A percentile compares a stretch with the other conserved stretches of the same genome.
These are phyloP conservation scores for Globisporangium recalcitrans DNA, from an alignment of 352 stramenopile species.

Conservation along the genomic window DNA sequence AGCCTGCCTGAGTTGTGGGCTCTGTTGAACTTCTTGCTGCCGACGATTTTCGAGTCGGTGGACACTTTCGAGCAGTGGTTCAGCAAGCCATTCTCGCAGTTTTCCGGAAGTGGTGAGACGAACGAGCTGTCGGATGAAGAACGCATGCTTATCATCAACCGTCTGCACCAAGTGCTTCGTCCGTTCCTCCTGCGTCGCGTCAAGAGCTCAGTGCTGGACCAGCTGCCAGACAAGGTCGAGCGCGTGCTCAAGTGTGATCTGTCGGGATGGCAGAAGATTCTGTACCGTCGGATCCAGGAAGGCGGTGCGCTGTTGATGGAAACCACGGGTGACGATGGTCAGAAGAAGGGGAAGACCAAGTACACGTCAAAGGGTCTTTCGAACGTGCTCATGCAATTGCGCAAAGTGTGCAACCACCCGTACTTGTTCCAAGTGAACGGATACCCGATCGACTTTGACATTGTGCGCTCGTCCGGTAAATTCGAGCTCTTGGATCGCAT, in stretches of 20 bases:
- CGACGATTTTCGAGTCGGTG: constrained; percentile 88
- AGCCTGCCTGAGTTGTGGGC: constrained; percentile 93
- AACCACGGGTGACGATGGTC: constrained; percentile 48
- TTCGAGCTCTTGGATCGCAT: constrained; percentile 97
- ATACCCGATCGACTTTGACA: constrained; percentile 84
- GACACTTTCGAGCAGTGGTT: constrained; percentile 91
- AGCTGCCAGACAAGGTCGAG: constrained; percentile 85
- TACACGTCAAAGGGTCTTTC: constrained; percentile 82
- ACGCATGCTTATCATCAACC: constrained; percentile 87
- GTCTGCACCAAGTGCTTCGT: constrained; percentile 79
- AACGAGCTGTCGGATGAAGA: constrained; percentile 87
- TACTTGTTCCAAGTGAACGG: constrained; percentile 85
- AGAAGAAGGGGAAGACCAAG: constrained; percentile 74
- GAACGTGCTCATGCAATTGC: constrained; percentile 87
- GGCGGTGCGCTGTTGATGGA: constrained; percentile 80
- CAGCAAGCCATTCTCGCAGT: constrained; percentile 82
- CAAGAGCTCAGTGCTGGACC: constrained; percentile 83
- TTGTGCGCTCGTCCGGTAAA: constrained; percentile 88
- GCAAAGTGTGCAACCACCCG: constrained; percentile 88
- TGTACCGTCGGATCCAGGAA: constrained; percentile 87
- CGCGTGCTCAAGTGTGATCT: constrained; percentile 84
- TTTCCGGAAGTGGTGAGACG: constrained; percentile 65
- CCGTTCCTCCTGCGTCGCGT: constrained; percentile 82
- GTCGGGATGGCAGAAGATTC: constrained; percentile 85
- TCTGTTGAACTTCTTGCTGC: constrained; percentile 89